Evolutionary conservation across 1,139 yeast species (phyloP).

Genomic region (Meyerozyma guilliermondii): DNA sequence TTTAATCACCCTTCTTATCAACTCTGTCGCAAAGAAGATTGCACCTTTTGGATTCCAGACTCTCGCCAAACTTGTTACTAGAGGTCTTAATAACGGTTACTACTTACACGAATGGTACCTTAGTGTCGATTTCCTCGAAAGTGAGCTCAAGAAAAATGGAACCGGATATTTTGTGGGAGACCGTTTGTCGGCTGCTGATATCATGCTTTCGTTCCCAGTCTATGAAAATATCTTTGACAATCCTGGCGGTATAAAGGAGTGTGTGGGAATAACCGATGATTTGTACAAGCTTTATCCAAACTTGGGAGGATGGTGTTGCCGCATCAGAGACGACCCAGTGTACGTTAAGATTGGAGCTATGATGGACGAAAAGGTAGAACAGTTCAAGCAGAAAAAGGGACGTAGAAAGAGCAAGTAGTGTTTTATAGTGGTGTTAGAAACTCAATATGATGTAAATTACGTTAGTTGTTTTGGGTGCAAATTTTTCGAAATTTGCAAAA

Average conservation of each 20-base stretch:
- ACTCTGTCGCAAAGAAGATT: conserved; percentile 30
- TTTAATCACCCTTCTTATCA: conserved; percentile 36
- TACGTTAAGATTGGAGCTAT: conserved; percentile 3
- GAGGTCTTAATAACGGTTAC: conserved; percentile 38
- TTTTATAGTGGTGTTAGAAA: not conserved
- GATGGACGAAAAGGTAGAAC: conserved; percentile 1
- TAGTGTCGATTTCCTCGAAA: conserved; percentile 39
- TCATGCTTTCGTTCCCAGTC: conserved; percentile 44
- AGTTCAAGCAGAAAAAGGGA: not conserved
- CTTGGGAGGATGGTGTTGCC: conserved; percentile 11
- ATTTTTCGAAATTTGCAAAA: not conserved
- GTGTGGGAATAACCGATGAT: conserved; percentile 10
- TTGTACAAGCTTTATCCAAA: conserved; percentile 11
- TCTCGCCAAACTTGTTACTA: conserved; percentile 35
- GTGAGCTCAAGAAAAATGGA: conserved; percentile 30
- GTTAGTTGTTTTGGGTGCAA: not conserved
- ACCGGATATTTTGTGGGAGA: conserved; percentile 53
- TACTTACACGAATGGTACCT: conserved; percentile 38
- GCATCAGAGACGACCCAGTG: conserved; percentile 8
- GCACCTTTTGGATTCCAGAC: conserved; percentile 47
- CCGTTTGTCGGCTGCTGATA: conserved; percentile 55
- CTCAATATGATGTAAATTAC: not conserved
- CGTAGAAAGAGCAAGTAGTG: not conserved
- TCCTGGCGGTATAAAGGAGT: conserved; percentile 12
- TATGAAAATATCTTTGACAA: conserved; percentile 13